These are phyloP conservation scores for Vaucheria bursata DNA, from an alignment of 352 stramenopile species.

Conservation along the genomic window DNA sequence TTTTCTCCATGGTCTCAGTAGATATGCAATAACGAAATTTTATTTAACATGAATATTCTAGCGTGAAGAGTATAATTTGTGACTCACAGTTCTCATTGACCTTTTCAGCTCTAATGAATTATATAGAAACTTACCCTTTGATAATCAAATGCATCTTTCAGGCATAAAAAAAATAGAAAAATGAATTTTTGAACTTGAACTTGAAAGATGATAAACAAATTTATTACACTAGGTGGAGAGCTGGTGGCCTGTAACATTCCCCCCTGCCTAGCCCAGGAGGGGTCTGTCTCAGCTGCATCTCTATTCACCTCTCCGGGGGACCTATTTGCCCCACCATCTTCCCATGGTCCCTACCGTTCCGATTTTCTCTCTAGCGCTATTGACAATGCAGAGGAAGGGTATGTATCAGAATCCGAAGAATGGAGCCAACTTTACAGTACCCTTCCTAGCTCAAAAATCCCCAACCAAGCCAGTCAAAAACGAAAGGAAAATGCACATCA, in stretches of 20 bases:
- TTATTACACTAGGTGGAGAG: background rate
- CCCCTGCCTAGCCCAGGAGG: background rate
- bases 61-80: no score
- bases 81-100: no score
- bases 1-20: no score
- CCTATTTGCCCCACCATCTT: background rate
- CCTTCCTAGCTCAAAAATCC: background rate
- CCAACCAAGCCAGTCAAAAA: no score
- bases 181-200: no score
- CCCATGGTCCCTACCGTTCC: background rate
- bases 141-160: no score
- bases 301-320: background rate
- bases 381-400: background rate
- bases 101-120: no score
- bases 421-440: constrained; percentile 32
- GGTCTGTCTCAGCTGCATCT: background rate
- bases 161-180: no score
- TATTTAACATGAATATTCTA: no score
- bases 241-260: background rate
- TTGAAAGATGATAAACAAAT: no score
- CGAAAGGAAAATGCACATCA: background rate
- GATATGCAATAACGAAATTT: no score
- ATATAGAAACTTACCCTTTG: no score
- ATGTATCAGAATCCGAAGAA: constrained; percentile 24
- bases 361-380: background rate